phyloP scores from a whole-genome alignment of 2,329 filamentous ascomycete species.

The Whalleya microplaca region DNA sequence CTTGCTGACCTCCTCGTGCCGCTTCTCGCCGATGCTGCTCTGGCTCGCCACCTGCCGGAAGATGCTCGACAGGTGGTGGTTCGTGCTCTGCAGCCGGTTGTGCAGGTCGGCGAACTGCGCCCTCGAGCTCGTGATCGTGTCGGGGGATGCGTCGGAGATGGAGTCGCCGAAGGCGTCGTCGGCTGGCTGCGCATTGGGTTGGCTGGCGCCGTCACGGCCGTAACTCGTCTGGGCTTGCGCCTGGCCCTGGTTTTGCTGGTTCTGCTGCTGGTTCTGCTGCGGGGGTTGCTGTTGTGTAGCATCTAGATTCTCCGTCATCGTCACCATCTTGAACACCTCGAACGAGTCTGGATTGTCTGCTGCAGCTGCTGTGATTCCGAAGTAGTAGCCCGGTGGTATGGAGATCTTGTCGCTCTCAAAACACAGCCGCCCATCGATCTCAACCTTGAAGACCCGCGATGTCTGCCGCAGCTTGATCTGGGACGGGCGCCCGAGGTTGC shows the following conservation, averaged over 20 bases:
- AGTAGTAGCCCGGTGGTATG: slow-evolving; percentile 79
- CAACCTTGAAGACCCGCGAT: slow-evolving; percentile 70
- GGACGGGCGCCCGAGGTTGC: slow-evolving; percentile 85
- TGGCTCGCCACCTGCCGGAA: slow-evolving; percentile 59
- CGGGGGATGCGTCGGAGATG: slow-evolving; percentile 52
- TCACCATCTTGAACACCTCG: slow-evolving; percentile 85
- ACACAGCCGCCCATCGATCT: slow-evolving; percentile 78
- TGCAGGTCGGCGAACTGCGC: slow-evolving; percentile 83
- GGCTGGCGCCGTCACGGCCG: slow-evolving; percentile 26
- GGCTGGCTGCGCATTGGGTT: slow-evolving; percentile 1
- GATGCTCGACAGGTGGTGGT: slow-evolving; percentile 68
- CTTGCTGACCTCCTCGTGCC: slow-evolving; percentile 57
- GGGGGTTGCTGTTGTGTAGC: slow-evolving; percentile 38
- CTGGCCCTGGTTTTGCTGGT: slow-evolving; percentile 41
- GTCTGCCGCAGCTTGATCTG: slow-evolving; percentile 75
- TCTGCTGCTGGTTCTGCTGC: slow-evolving; percentile 38
- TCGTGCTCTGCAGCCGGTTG: slow-evolving; percentile 75
- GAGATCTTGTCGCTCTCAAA: slow-evolving; percentile 81
- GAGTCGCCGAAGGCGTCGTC: slow-evolving; percentile 44
- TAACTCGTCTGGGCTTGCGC: slow-evolving; percentile 33
- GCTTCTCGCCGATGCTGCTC: slow-evolving; percentile 56
- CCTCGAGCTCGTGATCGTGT: slow-evolving; percentile 52
- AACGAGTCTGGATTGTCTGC: slow-evolving; percentile 94
- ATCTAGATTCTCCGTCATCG: slow-evolving; percentile 60
- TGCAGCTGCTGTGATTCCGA: slow-evolving; percentile 86